A percentile compares a stretch with the other conserved stretches of the same genome.
These are phyloP conservation scores for Cryptomeria japonica DNA, from an alignment of 75 land plant species.

Conservation along the genomic window DNA sequence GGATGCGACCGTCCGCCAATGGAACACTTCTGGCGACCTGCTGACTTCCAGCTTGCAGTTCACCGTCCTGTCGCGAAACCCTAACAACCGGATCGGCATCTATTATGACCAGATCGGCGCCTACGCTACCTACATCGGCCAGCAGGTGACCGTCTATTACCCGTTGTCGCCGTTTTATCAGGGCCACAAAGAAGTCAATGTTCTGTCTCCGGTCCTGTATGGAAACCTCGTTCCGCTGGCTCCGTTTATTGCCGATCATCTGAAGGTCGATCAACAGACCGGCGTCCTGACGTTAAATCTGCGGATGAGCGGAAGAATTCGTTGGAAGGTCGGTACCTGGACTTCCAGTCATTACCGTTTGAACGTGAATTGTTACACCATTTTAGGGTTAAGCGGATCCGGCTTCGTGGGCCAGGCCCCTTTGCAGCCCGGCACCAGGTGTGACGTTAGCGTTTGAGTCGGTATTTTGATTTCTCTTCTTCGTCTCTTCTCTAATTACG, in stretches of 20 bases:
- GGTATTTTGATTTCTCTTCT: neutral
- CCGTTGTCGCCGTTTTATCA: constrained; percentile 20
- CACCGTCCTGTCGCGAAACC: constrained; percentile 46
- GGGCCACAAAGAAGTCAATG: constrained; percentile 36
- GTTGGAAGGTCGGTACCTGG: constrained; percentile 39
- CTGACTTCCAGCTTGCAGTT: constrained; percentile 35
- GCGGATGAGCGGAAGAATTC: constrained; percentile 35
- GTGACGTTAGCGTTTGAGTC: neutral
- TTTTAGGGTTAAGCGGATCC: neutral
- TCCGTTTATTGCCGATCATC: constrained; percentile 29
- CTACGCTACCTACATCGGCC: constrained; percentile 31
- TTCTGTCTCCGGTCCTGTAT: constrained; percentile 28
- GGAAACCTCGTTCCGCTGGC: constrained; percentile 36
- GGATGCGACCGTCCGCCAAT: constrained; percentile 10
- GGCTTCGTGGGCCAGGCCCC: neutral
- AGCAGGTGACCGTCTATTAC: constrained; percentile 34
- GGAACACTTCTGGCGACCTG: constrained; percentile 16
- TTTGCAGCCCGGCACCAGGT: neutral
- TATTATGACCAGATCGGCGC: constrained; percentile 44
- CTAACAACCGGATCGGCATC: constrained; percentile 36
- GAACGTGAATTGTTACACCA: constrained; percentile 42
- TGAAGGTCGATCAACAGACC: constrained; percentile 30
- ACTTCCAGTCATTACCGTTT: constrained; percentile 18
- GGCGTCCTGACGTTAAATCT: constrained; percentile 40
- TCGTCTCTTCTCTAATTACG: neutral